Evolutionary conservation across 352 stramenopile genomes (phyloP), one percentile per base, ranked within the genome.

Genomic region (Phytophthora nicotianae): DNA sequence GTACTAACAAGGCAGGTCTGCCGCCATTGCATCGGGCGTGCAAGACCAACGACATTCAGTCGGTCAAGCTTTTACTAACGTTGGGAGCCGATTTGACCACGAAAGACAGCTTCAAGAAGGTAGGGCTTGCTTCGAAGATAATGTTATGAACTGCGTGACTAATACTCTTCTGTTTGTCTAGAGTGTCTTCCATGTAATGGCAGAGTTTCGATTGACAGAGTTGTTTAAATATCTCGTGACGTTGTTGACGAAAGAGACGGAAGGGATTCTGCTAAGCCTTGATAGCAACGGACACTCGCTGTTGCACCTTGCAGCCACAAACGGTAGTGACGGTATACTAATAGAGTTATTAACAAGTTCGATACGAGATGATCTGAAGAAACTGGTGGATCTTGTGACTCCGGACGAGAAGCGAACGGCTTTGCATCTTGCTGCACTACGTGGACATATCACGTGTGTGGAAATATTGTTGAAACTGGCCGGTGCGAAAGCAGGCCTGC

Each of bases 21-120:
- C 81, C 81, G 5, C 81, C 81, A 4, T 43, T 90, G 55, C 81
- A 88, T 65, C 79, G 71, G 2, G 79, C 79, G 0, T 81, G 64
- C 42, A 88, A 81, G 23, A 69, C 68, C 2, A 83, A 80, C 16
- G 68, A 88, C 45, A 57, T 52, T 13, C 27, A 52, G 19, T 45
- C 88, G n/a, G 71, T 89, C 0, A 58, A 74, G 54, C 33, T 88
- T 1, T 38, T 90, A 16, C 57, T 88, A 9, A 42, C 48, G 2
- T 47, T 86, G 2, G 75, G 70, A 13, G 79, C 79, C 0, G 56
- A 68, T 11, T 52, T 88, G 19, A 69, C 46, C 5, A 59, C 53
- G 6, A 73, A 64, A 32, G 77, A 89, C 42, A 47, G 72, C 3
- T 37, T 55, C 24, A 68, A 70, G 26, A 79, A 83, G 58, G 77